Percentiles rank a stretch among this genome's conserved stretches.
These are phyloP conservation scores for Podospora pseudoanserina DNA, from an alignment of 495 filamentous ascomycete genomes.

Conservation along the genomic window DNA sequence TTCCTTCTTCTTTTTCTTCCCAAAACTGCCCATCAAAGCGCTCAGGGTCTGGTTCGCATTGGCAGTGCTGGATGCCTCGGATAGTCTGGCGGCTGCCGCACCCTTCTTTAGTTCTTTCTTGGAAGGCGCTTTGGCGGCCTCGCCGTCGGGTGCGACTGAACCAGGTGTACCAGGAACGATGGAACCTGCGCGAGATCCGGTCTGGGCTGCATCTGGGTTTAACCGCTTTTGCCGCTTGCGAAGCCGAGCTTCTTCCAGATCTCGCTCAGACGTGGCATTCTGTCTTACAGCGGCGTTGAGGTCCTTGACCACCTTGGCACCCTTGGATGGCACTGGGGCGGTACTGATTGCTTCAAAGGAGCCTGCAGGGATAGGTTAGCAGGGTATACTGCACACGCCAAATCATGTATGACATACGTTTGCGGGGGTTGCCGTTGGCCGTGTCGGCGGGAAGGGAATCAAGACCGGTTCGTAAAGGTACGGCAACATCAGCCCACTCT, in stretches of 20 bases:
- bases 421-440: conserved; percentile 52
- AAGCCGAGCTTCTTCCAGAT: conserved; percentile 47
- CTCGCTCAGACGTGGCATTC: conserved; percentile 39
- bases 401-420: conserved; percentile 48
- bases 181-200: conserved; percentile 43
- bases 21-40: conserved; percentile 50
- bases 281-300: conserved; percentile 38
- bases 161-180: conserved; percentile 49
- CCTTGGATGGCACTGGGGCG: conserved; percentile 17
- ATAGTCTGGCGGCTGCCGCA: conserved; percentile 46
- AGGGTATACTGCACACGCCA: conserved; percentile 2
- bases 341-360: conserved; percentile 20
- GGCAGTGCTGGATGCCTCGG: conserved; percentile 52
- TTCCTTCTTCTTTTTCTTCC: conserved; percentile 54
- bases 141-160: conserved; percentile 43
- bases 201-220: conserved; percentile 37
- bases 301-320: conserved; percentile 30
- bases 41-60: conserved; percentile 54
- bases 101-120: conserved; percentile 63
- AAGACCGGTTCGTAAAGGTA: conserved; percentile 34
- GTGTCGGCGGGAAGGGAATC: conserved; percentile 38
- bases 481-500: conserved; percentile 67
- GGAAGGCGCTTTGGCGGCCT: conserved; percentile 42
- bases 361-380: conserved; percentile 23
- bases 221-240: conserved; percentile 47